A percentile compares a stretch with the other conserved stretches of the same genome.
Evolutionary conservation across 495 filamentous ascomycete species (phyloP).

Genomic region (Letharia columbiana): DNA sequence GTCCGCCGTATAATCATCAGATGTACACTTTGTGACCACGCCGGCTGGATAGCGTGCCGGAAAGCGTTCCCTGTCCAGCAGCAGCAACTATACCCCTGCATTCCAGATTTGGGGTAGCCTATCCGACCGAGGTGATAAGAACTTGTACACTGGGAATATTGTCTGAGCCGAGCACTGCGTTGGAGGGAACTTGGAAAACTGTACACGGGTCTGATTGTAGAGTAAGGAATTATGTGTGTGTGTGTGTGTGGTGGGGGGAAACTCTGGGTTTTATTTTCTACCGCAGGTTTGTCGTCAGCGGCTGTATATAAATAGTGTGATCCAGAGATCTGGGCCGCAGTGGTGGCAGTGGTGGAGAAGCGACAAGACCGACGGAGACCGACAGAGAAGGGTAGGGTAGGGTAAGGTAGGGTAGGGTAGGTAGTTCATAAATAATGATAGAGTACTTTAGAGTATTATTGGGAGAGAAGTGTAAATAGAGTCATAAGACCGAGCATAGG

Average conservation of each 20-base stretch:
- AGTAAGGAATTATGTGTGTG: too few species aligned
- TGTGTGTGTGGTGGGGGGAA: not conserved
- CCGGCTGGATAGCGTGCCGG: not conserved
- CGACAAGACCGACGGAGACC: not conserved
- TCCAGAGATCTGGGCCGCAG: not conserved
- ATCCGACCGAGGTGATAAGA: not conserved
- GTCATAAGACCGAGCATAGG: too few species aligned
- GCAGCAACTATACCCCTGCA: not conserved
- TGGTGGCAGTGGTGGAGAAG: not conserved
- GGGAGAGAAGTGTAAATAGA: too few species aligned
- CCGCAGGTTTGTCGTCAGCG: not conserved
- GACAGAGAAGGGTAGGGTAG: not conserved
- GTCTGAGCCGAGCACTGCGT: not conserved
- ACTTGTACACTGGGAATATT: not conserved
- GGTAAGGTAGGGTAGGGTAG: too few species aligned
- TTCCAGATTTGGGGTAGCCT: not conserved
- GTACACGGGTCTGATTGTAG: not conserved
- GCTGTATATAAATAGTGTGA: not conserved
- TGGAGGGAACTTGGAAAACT: not conserved
- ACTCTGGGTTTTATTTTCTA: not conserved
- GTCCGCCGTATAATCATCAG: not conserved
- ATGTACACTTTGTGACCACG: not conserved
- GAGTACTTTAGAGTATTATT: too few species aligned
- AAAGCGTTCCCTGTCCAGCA: not conserved
- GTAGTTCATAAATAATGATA: too few species aligned